phyloP scores from a whole-genome alignment of 352 stramenopile genomes.

The Phytophthora boehmeriae region DNA sequence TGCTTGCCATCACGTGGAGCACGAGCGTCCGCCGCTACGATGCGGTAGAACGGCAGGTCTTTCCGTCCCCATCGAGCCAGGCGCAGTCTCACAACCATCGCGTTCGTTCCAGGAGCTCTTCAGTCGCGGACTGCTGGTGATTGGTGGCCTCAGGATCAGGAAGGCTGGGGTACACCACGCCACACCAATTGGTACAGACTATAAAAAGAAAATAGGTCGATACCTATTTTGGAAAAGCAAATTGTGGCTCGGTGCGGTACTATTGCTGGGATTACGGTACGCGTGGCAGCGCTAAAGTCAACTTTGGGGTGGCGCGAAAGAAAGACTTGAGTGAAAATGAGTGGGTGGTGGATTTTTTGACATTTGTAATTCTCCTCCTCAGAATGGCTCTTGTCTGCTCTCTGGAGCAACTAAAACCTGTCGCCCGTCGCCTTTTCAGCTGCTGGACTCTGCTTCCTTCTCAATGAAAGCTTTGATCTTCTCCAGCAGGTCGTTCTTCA shows the following conservation, averaged over 20 bases:
- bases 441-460: conserved; percentile 40
- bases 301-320: neutral
- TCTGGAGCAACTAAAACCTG: neutral
- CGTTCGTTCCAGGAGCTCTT: conserved; percentile 23
- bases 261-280: neutral
- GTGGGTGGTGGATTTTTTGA: neutral
- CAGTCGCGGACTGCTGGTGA: conserved; percentile 21
- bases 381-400: neutral
- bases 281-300: no score
- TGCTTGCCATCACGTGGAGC: conserved; percentile 85
- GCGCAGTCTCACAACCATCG: conserved; percentile 89
- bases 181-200: neutral
- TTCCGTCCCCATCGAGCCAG: conserved; percentile 87
- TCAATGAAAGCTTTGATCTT: conserved; percentile 93
- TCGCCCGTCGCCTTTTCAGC: no score
- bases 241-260: no score
- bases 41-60: conserved; percentile 90
- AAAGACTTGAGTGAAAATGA: neutral
- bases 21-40: conserved; percentile 84
- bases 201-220: neutral
- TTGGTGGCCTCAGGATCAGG: conserved; percentile 12
- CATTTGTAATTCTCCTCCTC: neutral
- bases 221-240: neutral
- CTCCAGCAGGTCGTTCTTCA: conserved; percentile 91
- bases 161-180: neutral